Conservation (phyloP, 805 yeast genomes). For the Saturnispora serradocipensis region DNA sequence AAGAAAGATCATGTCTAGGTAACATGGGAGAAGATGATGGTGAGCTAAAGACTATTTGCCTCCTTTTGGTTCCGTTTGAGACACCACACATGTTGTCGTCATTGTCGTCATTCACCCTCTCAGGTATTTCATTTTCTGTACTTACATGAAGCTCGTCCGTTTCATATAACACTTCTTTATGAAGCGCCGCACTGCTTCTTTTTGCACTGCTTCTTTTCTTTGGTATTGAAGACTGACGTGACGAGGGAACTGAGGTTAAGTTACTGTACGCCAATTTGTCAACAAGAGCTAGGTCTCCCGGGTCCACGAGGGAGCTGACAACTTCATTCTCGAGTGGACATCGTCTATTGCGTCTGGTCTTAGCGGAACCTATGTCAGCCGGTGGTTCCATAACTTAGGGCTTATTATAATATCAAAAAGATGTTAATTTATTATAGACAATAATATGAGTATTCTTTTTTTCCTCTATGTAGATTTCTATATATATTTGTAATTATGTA, state of each 20-base stretch:
- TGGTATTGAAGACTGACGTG: neutral
- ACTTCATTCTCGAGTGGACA: neutral
- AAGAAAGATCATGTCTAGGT: neutral
- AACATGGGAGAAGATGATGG: neutral
- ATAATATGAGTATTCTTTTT: neutral
- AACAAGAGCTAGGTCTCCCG: neutral
- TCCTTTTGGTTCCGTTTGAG: neutral
- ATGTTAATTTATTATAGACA: neutral
- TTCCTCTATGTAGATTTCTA: neutral
- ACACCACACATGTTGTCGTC: neutral
- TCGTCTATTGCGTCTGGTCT: neutral
- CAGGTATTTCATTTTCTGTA: neutral
- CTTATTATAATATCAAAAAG: neutral
- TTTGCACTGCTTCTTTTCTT: neutral
- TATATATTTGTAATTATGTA: neutral
- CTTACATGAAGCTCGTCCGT: neutral
- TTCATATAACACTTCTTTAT: neutral
- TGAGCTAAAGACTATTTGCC: neutral
- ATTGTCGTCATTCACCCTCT: neutral
- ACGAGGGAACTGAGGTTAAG: neutral
- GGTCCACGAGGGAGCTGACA: neutral
- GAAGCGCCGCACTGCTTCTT: neutral
- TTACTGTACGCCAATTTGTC: neutral
- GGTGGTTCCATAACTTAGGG: neutral
- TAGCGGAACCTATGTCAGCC: neutral